Percentiles rank a stretch among this genome's conserved stretches.
Evolutionary conservation across 2,329 filamentous ascomycete species (phyloP).

Genomic region (Conoideocrella luteorostrata): DNA sequence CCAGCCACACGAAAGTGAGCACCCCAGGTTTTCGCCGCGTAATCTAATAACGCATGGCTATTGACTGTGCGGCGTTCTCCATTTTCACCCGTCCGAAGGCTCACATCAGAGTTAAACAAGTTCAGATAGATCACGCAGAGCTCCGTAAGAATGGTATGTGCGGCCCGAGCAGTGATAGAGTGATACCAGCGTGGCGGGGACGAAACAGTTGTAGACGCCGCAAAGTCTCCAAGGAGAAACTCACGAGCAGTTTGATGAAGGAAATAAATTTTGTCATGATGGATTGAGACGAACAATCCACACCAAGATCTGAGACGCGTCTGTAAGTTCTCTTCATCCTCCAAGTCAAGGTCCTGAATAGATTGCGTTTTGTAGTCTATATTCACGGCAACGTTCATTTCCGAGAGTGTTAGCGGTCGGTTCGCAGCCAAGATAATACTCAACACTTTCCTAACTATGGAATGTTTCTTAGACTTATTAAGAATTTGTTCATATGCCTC

Average conservation of each 20-base stretch:
- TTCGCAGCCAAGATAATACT: slow-evolving; percentile 20
- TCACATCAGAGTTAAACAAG: background rate
- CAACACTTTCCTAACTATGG: slow-evolving; percentile 13
- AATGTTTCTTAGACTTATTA: slow-evolving; percentile 11
- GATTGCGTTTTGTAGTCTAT: slow-evolving; percentile 10
- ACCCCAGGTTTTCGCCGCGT: background rate
- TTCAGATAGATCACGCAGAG: background rate
- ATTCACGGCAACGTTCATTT: slow-evolving; percentile 23
- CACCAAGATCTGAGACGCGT: background rate
- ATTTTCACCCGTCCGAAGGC: background rate
- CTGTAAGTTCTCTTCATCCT: slow-evolving; percentile 5
- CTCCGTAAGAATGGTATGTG: background rate
- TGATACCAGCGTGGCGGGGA: background rate
- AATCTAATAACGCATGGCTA: background rate
- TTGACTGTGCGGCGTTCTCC: background rate
- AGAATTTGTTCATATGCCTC: too few species aligned
- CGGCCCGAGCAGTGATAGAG: background rate
- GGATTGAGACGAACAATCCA: background rate
- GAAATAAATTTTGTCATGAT: too few species aligned
- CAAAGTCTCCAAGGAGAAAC: background rate
- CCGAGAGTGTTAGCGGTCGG: slow-evolving; percentile 18
- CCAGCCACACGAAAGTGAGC: background rate
- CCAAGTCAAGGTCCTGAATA: slow-evolving; percentile 16
- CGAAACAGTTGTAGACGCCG: background rate
- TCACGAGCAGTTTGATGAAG: background rate